Base-by-base conservation (phyloP, 2,329 filamentous ascomycete genomes). In the Exophiala lecanii-corni region DNA sequence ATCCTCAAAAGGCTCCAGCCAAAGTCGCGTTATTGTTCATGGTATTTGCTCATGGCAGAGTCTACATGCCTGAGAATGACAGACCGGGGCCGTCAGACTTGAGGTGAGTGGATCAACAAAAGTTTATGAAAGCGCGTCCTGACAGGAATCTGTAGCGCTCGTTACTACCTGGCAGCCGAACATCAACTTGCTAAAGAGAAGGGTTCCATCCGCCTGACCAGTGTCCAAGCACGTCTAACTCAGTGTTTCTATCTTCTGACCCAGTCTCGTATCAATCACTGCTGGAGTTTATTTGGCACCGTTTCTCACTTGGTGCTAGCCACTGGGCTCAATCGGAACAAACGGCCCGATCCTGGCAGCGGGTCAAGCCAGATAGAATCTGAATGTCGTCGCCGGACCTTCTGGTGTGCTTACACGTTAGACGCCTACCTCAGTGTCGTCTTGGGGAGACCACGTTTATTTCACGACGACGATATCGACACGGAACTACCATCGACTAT, bases 1-100 rank as follows among this genome's bases (percentile, higher is more conserved):
- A 62, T 38, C 48, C 56, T 20, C 63, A 69, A 9, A 66, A 68
- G 23, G 63, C 67, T 2, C 62, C 64, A 5, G 64, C 66, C 3
- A 67, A 53, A 69, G 62, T 67, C 2, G 73, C 72, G 1, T 53
- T 75, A 15, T 57, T 78, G 1, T 67, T 77, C 25, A 69, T 76
- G 55, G 68, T 76, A 1, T 71, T 79, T 49, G 75, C 75, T 0
- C 73, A 76, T 15, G 73, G 66, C 10, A 62, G 66, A 31, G 65
- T 67, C 7, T 71, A 73, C 26, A 62, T 65, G 55, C 57, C 60
- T 9, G 31, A n/a, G 50, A 56, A 47, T 47, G 38, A 7, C 41
- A 48, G 23, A 35, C 47, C 35, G 48, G 53, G 25, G 37, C 41
- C 9, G 45, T 57, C 35, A 41, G 49, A 47, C 6, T 43, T 31